Evolutionary conservation across 176 grass and related monocot genomes (phyloP).

Genomic region (Tuctoria greenei): DNA sequence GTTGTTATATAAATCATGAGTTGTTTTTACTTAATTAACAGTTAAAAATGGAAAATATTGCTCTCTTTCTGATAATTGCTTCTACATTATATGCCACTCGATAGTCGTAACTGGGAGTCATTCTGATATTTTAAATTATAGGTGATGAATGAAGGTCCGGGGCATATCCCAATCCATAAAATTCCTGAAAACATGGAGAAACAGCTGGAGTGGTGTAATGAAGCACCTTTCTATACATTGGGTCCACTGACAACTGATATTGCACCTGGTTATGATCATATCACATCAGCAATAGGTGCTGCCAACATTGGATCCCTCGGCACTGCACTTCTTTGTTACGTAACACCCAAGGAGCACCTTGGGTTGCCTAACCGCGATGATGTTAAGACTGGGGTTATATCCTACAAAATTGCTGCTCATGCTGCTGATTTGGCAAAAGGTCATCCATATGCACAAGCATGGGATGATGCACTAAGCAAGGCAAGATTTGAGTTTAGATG

Average conservation of each 20-base stretch:
- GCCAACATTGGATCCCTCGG: slow-evolving; percentile 91
- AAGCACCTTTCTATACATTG: slow-evolving; percentile 94
- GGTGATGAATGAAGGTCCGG: slow-evolving; percentile 99
- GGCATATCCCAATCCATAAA: slow-evolving; percentile 95
- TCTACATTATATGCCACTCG: neutral
- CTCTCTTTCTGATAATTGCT: slow-evolving; percentile 5
- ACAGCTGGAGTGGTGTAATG: slow-evolving; percentile 95
- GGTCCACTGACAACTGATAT: slow-evolving; percentile 95
- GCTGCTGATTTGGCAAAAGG: slow-evolving; percentile 93
- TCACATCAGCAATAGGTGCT: slow-evolving; percentile 96
- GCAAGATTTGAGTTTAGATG: slow-evolving; percentile 99
- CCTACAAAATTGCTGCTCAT: slow-evolving; percentile 95
- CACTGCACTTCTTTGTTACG: slow-evolving; percentile 95
- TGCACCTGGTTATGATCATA: slow-evolving; percentile 98
- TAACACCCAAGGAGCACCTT: slow-evolving; percentile 97
- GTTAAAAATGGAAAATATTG: slow-evolving; percentile 4
- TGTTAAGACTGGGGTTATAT: slow-evolving; percentile 87
- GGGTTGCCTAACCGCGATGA: slow-evolving; percentile 95
- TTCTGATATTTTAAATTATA: slow-evolving; percentile 44
- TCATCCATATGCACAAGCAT: slow-evolving; percentile 78
- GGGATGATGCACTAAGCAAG: slow-evolving; percentile 92
- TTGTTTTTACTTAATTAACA: neutral
- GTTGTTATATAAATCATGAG: neutral
- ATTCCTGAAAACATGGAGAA: slow-evolving; percentile 98
- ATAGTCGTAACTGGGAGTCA: neutral